These are phyloP conservation scores for Acacia acuminata DNA, from an alignment of 306 rosid species.

Conservation along the genomic window DNA sequence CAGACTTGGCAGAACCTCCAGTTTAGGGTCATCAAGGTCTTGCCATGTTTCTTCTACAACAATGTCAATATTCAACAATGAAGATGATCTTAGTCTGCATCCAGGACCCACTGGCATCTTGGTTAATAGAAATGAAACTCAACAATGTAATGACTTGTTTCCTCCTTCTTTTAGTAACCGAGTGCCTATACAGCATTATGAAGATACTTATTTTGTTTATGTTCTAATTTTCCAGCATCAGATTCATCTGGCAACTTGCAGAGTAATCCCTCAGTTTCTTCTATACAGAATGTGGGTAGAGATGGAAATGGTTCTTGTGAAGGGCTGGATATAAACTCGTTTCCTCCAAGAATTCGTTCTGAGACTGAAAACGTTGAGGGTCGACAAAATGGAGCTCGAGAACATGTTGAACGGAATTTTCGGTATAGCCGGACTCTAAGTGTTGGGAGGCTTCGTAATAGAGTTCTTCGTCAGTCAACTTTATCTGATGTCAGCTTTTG, in stretches of 20 bases:
- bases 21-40: slow-evolving; percentile 85
- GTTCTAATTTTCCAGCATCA: slow-evolving; percentile 39
- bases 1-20: slow-evolving; percentile 83
- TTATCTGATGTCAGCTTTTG: slow-evolving; percentile 68
- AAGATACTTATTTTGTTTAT: slow-evolving; percentile 49
- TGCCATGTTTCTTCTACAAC: slow-evolving; percentile 63
- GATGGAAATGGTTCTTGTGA: slow-evolving; percentile 41
- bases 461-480: slow-evolving; percentile 88
- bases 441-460: slow-evolving; percentile 99
- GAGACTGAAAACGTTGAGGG: slow-evolving; percentile 54
- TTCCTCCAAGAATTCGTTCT: slow-evolving; percentile 49
- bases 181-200: slow-evolving; percentile 41
- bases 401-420: slow-evolving; percentile 84
- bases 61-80: slow-evolving; percentile 56
- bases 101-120: slow-evolving; percentile 35
- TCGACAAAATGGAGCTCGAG: slow-evolving; percentile 68
- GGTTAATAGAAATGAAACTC: slow-evolving; percentile 47
- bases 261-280: slow-evolving; percentile 39
- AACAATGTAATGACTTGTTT: slow-evolving; percentile 42
- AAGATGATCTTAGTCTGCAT: slow-evolving; percentile 57
- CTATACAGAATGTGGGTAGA: slow-evolving; percentile 44
- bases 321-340: slow-evolving; percentile 44
- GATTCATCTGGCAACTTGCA: slow-evolving; percentile 41
- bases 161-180: slow-evolving; percentile 44
- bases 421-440: slow-evolving; percentile 91